Percentiles rank a stretch among this genome's conserved stretches.
Evolutionary conservation across 495 filamentous ascomycete species (phyloP).

Genomic region (Penicillium salamii): DNA sequence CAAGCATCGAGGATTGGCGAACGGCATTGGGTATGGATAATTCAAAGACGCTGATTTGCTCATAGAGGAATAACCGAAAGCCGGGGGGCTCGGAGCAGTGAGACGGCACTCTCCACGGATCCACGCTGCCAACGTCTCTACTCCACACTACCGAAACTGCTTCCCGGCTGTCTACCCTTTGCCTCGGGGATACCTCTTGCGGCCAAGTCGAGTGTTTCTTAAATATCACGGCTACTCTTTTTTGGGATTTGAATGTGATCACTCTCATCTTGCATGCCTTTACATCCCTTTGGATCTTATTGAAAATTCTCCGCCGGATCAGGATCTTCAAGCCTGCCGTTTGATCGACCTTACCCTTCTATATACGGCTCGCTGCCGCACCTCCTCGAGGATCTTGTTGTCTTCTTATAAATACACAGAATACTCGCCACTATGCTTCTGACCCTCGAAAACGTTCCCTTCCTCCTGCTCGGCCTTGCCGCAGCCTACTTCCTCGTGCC

Average conservation of each 20-base stretch:
- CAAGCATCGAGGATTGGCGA: background rate
- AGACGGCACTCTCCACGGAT: constrained; percentile 11
- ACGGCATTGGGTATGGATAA: background rate
- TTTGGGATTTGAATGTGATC: background rate
- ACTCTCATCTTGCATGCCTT: background rate
- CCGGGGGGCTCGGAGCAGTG: background rate
- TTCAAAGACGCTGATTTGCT: constrained; percentile 1
- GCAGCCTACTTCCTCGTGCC: constrained; percentile 65
- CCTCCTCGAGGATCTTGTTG: background rate
- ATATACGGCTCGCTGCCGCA: background rate
- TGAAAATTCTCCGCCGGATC: too few relatives aligned
- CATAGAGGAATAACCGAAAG: constrained; percentile 1
- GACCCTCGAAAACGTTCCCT: constrained; percentile 56
- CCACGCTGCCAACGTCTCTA: background rate
- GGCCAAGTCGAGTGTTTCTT: constrained; percentile 1
- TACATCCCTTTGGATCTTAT: background rate
- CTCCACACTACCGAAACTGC: constrained; percentile 13
- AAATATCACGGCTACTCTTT: constrained; percentile 2
- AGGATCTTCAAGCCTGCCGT: background rate
- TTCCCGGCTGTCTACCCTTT: constrained; percentile 2
- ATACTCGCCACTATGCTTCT: constrained; percentile 31
- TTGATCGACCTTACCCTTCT: background rate
- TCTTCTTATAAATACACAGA: background rate
- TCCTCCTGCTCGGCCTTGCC: constrained; percentile 50
- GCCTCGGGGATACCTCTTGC: constrained; percentile 12